Base-by-base conservation (phyloP, 768 basidiomycete species). In the Boletus pseudo-olivaceus region DNA sequence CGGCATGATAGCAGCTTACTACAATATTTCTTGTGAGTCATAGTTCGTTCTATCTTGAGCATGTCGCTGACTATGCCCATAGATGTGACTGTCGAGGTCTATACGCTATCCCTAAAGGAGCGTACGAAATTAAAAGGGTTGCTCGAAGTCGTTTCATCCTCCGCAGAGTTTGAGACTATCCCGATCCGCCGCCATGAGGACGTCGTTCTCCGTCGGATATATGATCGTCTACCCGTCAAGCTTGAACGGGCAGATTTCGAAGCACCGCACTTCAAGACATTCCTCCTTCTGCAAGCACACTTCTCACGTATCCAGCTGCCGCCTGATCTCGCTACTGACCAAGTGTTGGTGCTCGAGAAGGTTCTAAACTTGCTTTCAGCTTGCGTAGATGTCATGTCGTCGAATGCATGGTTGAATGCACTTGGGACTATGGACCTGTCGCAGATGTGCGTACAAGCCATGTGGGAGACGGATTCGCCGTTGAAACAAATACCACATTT, bases 1-100 rank as follows among this genome's bases (percentile, higher is more conserved):
- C 35, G 97, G 97, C 53, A 97, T 98, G 94, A 98, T 99, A 62
- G 97, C 95, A 0, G 93, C 95, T 0, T 94, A 93, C 74, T 96
- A 93, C 70, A 92, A 93, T 64, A 94, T 94, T 39, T 93, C 90
- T 51, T 92, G 89, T 90, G 60, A 67, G 87, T 76, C 46, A 37
- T 27, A 2, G 3, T 11, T 47, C 15, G 10, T 34, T 5, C 12
- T 26, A 4, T 33, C n/a, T n/a, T 34, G 15, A 20, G 30, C 6
- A n/a, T 3, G 27, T 34, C 17, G 29, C 39, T 55, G n/a, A 55
- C 38, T 32, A 5, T 10, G 32, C 46, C 34, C 62, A 44, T 65
- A 88, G 93, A 97, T 70, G 90, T 96, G 54, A 98, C 94, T 7
- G 92, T 98, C 48, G 97, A 98, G 74, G 95, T 97, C 41, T 98